Evolutionary conservation across 192 early-diverging fungal species (phyloP), one percentile per base, ranked within the genome.

Genomic region (Backusella macrospora): DNA sequence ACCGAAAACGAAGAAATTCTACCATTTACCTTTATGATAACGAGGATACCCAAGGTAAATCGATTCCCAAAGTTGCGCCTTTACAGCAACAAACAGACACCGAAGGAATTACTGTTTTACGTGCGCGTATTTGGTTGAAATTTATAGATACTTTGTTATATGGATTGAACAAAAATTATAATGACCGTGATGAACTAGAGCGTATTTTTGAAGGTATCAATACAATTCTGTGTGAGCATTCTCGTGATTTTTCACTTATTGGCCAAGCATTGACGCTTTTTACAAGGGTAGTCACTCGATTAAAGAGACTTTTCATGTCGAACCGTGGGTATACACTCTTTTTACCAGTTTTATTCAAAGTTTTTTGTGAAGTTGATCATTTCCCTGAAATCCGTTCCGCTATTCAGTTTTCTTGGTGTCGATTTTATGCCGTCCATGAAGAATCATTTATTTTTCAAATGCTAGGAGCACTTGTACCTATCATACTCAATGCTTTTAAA

Each of bases 361-460:
- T 85, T 0, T 89, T 82, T 75, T 87, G 86, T 40, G 83, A 87
- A 62, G 78, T 82, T 15, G 75, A 77, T 62, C 65, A 72, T 4
- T 78, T 64, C 55, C 70, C 49, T 7, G 73, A 80, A 10, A 73
- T 85, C 16, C 73, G 79, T 14, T 79, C 79, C 4, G 84, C 86
- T 2, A 83, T 89, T 46, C 80, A 74, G 13, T 84, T 79, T 62
- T 70, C 82, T 1, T 87, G 82, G 80, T 79, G 76, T 49, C 80
- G 82, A 18, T 89, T 89, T n/a, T 87, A 83, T 62, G 70, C 77
- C 34, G 71, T 87, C 5, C 87, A 89, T 55, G 84, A 86, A 71
- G 87, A 89, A 65, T 76, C 86, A 1, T 89, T 89, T 71, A 71
- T 89, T 6, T 83, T 89, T 29, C 87, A 89, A 75, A 81, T 82